Percentiles rank a stretch among this genome's conserved stretches.
These are phyloP conservation scores for Aspergillus hancockii DNA, from an alignment of 495 filamentous ascomycete genomes.

Conservation along the genomic window DNA sequence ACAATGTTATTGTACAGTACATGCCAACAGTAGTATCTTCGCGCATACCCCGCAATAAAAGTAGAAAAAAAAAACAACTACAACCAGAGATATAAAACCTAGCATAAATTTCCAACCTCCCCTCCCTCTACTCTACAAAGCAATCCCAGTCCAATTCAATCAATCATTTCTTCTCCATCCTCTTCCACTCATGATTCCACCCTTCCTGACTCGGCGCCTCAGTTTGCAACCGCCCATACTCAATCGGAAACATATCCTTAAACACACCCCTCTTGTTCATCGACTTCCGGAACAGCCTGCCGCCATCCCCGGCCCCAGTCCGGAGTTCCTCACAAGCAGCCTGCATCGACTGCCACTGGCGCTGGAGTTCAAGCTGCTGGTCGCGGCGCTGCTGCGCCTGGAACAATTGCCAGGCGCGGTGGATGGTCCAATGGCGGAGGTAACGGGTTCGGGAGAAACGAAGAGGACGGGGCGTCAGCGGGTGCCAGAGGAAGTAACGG, in stretches of 20 bases:
- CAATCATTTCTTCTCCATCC: slow-evolving; percentile 27
- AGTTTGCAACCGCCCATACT: slow-evolving; percentile 82
- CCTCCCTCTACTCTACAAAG: background rate
- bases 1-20: slow-evolving; percentile 4
- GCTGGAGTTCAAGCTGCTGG: slow-evolving; percentile 64
- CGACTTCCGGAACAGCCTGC: slow-evolving; percentile 78
- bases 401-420: slow-evolving; percentile 86
- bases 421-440: slow-evolving; percentile 98
- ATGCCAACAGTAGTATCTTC: background rate
- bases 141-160: slow-evolving; percentile 1
- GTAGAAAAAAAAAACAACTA: background rate
- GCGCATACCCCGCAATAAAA: slow-evolving; percentile 1
- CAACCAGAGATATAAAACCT: background rate
- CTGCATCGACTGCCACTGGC: slow-evolving; percentile 78
- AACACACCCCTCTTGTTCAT: slow-evolving; percentile 85
- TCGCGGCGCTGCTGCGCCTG: slow-evolving; percentile 60
- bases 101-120: background rate
- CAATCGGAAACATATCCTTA: slow-evolving; percentile 68
- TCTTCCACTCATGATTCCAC: slow-evolving; percentile 73
- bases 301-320: slow-evolving; percentile 67
- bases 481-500: slow-evolving; percentile 66
- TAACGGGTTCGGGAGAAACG: slow-evolving; percentile 82
- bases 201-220: slow-evolving; percentile 70
- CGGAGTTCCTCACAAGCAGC: slow-evolving; percentile 80
- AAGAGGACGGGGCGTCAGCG: slow-evolving; percentile 72